These are phyloP conservation scores for Exophiala phaeomuriformis DNA, from an alignment of 2,329 filamentous ascomycete species.

Conservation along the genomic window DNA sequence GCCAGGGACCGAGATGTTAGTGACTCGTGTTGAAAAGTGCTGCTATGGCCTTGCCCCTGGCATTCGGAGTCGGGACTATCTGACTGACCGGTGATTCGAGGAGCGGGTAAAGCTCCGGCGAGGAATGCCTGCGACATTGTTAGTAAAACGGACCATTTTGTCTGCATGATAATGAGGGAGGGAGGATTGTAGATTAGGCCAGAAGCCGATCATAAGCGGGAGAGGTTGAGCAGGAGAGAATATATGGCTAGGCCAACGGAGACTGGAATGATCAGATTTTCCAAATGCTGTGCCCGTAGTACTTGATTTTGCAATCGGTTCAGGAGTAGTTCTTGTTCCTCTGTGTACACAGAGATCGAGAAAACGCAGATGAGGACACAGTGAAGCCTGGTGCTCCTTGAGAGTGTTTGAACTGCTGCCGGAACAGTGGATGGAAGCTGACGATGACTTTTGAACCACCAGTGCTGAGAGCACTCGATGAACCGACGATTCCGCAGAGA, in stretches of 20 bases:
- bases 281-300: neutral
- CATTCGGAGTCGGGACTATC: slow-evolving; percentile 1
- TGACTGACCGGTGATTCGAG: slow-evolving; percentile 15
- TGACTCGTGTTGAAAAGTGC: neutral
- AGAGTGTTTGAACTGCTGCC: neutral
- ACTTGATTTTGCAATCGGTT: neutral
- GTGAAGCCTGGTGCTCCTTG: neutral
- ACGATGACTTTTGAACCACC: neutral
- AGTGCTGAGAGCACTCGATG: neutral
- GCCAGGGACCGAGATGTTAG: slow-evolving; percentile 3
- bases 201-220: neutral
- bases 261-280: neutral
- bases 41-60: neutral
- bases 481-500: neutral
- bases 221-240: neutral
- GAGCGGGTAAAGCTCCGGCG: slow-evolving; percentile 19
- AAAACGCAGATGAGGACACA: neutral
- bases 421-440: neutral
- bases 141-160: slow-evolving; percentile 13
- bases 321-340: neutral
- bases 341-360: neutral
- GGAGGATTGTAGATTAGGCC: neutral
- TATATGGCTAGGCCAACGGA: neutral
- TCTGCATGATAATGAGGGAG: slow-evolving; percentile 10
- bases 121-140: slow-evolving; percentile 22